Conservation (phyloP, 1,284 basidiomycete species). For the Ceratobasidium sp. region DNA sequence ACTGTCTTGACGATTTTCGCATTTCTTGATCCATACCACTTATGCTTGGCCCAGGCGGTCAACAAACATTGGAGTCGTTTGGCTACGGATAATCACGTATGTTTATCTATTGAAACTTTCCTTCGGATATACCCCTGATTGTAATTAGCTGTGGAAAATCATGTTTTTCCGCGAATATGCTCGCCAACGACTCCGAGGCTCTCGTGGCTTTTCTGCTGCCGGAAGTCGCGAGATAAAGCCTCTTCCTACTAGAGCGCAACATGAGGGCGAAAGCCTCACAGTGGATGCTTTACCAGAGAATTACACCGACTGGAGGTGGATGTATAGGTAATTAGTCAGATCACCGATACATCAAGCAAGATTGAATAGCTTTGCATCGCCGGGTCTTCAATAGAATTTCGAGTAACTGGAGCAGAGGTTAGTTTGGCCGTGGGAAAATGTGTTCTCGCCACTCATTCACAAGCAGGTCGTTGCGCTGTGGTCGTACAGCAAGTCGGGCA, state of each 20-base stretch:
- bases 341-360: constrained; percentile 14
- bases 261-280: constrained; percentile 16
- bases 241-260: constrained; percentile 67
- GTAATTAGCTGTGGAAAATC: constrained; percentile 69
- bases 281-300: constrained; percentile 54
- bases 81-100: constrained; percentile 70
- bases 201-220: constrained; percentile 50
- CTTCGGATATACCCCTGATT: constrained; percentile 32
- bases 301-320: constrained; percentile 81
- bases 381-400: constrained; percentile 25
- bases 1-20: constrained; percentile 80
- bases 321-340: constrained; percentile 65
- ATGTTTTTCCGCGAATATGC: constrained; percentile 75
- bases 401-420: constrained; percentile 43
- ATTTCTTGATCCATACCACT: constrained; percentile 72
- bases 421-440: background rate
- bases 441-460: background rate
- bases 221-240: constrained; percentile 72
- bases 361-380: constrained; percentile 43
- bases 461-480: constrained; percentile 25
- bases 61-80: constrained; percentile 77
- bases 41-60: constrained; percentile 73
- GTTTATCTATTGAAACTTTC: constrained; percentile 52
- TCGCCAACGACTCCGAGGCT: constrained; percentile 68
- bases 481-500: constrained; percentile 24